Base-by-base conservation (phyloP, 345 rosid genomes). In the Populus deltoides region DNA sequence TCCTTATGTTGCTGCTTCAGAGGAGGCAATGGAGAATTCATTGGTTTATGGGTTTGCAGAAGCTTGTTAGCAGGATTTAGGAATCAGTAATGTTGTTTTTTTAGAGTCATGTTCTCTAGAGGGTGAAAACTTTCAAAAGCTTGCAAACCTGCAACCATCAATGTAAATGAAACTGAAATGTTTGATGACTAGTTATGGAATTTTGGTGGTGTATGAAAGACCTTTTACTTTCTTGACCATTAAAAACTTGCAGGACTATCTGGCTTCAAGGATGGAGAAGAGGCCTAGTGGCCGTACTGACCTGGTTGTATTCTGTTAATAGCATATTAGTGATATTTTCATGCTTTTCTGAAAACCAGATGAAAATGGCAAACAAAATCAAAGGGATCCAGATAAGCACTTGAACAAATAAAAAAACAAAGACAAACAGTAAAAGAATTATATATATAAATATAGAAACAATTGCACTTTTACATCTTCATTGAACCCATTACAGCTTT, bases 241-340 rank as follows among this genome's bases (percentile, higher is more conserved):
- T 17, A 76, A 78, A 45, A 47, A 77, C 83, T 55, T 71, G 31
- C 89, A 96, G 99, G 92, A 89, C 33, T 89, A 90, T 85, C 82
- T 94, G 77, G 80, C 78, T 81, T 89, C 95, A 45, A 90, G 90
- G 85, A 77, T 77, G 80, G 92, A 88, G 87, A 88, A 86, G 85
- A 87, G 86, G 74, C 78, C 77, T 76, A 77, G 85, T 79, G 97
- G 87, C 80, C 86, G 84, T 75, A 85, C 92, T 69, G 94, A 94
- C 81, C 83, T 96, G 80, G 85, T 94, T 82, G 90, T 96, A 57
- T 75, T 89, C 82, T 96, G 99, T 86, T 82, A 86, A n/a, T n/a
- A n/a, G n/a, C n/a, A n/a, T n/a, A n/a, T n/a, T n/a, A n/a, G n/a
- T n/a, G n/a, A n/a, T n/a, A n/a, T n/a, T n/a, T n/a, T n/a, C n/a